Percentiles rank a stretch among this genome's conserved stretches.
These are phyloP conservation scores for Musa itinerans DNA, from an alignment of 176 grass and related monocot genomes.

Conservation along the genomic window DNA sequence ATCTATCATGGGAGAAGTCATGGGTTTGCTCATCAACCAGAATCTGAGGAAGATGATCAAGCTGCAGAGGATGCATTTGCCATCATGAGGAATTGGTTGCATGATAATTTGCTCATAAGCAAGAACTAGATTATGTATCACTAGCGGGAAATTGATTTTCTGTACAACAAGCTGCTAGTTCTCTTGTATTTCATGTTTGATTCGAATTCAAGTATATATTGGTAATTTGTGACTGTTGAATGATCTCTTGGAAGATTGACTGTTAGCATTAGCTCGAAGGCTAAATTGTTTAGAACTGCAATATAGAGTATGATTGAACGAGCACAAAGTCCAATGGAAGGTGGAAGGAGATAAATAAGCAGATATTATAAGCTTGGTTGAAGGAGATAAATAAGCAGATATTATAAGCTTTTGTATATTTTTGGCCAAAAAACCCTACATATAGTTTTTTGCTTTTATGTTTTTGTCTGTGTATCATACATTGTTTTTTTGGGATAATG, in stretches of 20 bases:
- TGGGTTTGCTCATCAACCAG: slow-evolving; percentile 66
- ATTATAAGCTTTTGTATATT: no score
- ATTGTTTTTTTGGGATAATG: no score
- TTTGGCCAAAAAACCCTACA: no score
- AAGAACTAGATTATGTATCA: neutral
- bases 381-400: no score
- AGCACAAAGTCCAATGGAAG: no score
- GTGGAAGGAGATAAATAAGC: no score
- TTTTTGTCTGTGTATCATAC: no score
- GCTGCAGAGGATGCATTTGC: slow-evolving; percentile 80
- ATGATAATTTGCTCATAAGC: slow-evolving; percentile 47
- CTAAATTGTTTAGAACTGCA: neutral
- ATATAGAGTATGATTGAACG: no score
- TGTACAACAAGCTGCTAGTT: neutral
- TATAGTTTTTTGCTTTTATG: no score
- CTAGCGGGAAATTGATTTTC: neutral
- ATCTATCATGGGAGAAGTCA: slow-evolving; percentile 65
- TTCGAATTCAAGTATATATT: neutral
- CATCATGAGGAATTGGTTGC: slow-evolving; percentile 47
- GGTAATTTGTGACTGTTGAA: neutral
- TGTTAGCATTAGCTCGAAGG: neutral
- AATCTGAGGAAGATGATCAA: slow-evolving; percentile 64
- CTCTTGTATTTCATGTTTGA: neutral
- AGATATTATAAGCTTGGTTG: no score
- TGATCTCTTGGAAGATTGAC: neutral